Base-by-base conservation (phyloP, 768 basidiomycete genomes). In the Leccinum aurantiacum region DNA sequence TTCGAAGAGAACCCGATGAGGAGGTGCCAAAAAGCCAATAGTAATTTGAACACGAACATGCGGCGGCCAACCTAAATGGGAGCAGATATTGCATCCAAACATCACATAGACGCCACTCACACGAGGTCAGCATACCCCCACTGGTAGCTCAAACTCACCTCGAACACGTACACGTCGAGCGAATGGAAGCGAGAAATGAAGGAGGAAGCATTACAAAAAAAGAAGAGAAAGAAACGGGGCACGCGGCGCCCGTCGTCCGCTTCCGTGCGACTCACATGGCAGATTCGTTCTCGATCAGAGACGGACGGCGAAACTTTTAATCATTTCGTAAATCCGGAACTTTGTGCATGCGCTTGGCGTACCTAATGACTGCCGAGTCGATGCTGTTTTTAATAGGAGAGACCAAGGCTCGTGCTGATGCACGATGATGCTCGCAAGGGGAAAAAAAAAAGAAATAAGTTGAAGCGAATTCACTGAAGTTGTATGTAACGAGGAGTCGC, bases 381-480 rank as follows among this genome's bases (percentile, higher is more conserved):
- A 15, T 14, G 37, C 14, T 37, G 5, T 13, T 35, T 35, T 37
- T 37, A 6, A 37, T 15, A 37, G 15, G 15, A 57, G 56, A 38
- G 41, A 33, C 33, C 33, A 38, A 27, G 9, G 6, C 10, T 54
- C 44, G 59, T 60, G 58, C 5, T 37, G 47, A 24, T 60, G 60
- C 58, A 59, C 48, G 35, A 37, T 60, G 10, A 25, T 24, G 57
- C n/a, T 15, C 9, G 56, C 56, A 57, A 57, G 13, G 27, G 19
- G 15, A 25, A 35, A 44, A 25, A 22, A 10, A 22, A 50, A 22
- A 4, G 15, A 25, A 33, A 33, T 14, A 37, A 14, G 14, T 13
- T 14, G 59, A 61, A 49, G 51, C 60, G 59, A 61, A 24, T 37
- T 38, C 37, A 38, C 15, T 19, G 44, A 54, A 44, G 24, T 53